Percentiles rank a stretch among this genome's conserved stretches.
phyloP scores from a whole-genome alignment of 495 filamentous ascomycete species.

The Trichocladium uniseriatum region DNA sequence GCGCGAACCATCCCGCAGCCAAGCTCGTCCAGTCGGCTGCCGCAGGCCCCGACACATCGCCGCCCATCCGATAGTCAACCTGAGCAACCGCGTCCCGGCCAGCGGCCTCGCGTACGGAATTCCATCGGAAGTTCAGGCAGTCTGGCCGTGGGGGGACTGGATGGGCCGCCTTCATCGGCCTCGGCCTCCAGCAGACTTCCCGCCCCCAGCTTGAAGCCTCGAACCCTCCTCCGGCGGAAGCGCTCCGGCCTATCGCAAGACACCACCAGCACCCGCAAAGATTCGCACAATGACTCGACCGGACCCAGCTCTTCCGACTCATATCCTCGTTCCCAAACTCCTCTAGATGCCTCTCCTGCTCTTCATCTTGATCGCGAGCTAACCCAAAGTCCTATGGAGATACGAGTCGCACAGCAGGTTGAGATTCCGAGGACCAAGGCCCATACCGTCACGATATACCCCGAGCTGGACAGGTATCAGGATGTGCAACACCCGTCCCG shows the following conservation, averaged over 20 bases:
- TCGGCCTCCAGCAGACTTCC: conserved; percentile 16
- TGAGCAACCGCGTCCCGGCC: conserved; percentile 22
- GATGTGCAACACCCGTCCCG: conserved; percentile 22
- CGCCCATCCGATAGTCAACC: conserved; percentile 18
- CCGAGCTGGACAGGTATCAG: conserved; percentile 48
- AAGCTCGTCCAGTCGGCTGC: conserved; percentile 28
- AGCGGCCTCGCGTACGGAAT: conserved; percentile 26
- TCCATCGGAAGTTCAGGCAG: conserved; percentile 13
- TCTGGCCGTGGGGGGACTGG: conserved; percentile 7
- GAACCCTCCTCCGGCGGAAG: conserved; percentile 39
- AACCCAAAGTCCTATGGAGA: conserved; percentile 33
- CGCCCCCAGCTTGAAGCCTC: conserved; percentile 20
- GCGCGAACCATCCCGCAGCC: conserved; percentile 24
- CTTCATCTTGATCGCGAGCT: conserved; percentile 30
- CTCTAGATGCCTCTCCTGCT: conserved; percentile 18
- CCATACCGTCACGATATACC: conserved; percentile 37
- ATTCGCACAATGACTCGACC: conserved; percentile 26
- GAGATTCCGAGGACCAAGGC: conserved; percentile 24
- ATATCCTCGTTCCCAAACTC: conserved; percentile 25
- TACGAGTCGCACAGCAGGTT: conserved; percentile 25
- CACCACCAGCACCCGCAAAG: conserved; percentile 18
- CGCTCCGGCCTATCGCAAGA: conserved; percentile 38
- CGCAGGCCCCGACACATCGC: conserved; percentile 24
- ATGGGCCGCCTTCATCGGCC: conserved; percentile 3
- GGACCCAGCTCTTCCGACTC: conserved; percentile 35